Percentiles rank a stretch among this genome's conserved stretches.
Evolutionary conservation across 2,329 filamentous ascomycete species (phyloP).

Genomic region (Epichloe elymi): DNA sequence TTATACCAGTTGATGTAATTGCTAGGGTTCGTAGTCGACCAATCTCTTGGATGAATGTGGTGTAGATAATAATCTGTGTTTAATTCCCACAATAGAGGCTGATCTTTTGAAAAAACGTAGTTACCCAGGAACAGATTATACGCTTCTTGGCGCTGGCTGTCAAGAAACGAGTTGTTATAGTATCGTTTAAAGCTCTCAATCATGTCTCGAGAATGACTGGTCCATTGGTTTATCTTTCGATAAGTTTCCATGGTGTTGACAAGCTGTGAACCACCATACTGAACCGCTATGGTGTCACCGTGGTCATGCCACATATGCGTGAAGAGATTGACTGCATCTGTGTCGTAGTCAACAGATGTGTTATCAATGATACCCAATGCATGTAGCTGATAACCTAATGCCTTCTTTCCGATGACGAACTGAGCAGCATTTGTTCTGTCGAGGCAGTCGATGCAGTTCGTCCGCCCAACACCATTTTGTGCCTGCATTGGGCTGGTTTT

Average conservation of each 20-base stretch:
- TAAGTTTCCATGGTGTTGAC: conserved; percentile 99
- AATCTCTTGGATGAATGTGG: conserved; percentile 67
- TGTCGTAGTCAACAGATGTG: conserved; percentile 78
- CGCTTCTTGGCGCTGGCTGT: conserved; percentile 93
- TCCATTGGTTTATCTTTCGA: conserved; percentile 98
- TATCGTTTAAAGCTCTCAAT: conserved; percentile 98
- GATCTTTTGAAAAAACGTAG: conserved; percentile 76
- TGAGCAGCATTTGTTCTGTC: conserved; percentile 96
- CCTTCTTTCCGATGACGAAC: conserved; percentile 92
- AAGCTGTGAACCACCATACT: conserved; percentile 92
- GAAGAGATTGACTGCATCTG: conserved; percentile 89
- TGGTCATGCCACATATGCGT: conserved; percentile 98
- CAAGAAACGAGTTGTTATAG: conserved; percentile 96
- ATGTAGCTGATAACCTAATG: conserved; percentile 81
- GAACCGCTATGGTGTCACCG: conserved; percentile 92
- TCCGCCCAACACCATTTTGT: conserved; percentile 86
- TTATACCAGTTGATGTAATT: conserved; percentile 89
- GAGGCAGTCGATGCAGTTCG: conserved; percentile 95
- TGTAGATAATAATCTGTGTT: conserved; percentile 93
- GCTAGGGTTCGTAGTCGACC: conserved; percentile 46
- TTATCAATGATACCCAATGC: conserved; percentile 77
- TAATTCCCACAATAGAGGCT: conserved; percentile 95
- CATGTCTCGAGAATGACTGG: conserved; percentile 94
- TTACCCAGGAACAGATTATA: conserved; percentile 97
- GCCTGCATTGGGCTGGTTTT: conserved; percentile 48